These are phyloP conservation scores for Stenocarpella maydis DNA, from an alignment of 2,329 filamentous ascomycete genomes.

Conservation along the genomic window DNA sequence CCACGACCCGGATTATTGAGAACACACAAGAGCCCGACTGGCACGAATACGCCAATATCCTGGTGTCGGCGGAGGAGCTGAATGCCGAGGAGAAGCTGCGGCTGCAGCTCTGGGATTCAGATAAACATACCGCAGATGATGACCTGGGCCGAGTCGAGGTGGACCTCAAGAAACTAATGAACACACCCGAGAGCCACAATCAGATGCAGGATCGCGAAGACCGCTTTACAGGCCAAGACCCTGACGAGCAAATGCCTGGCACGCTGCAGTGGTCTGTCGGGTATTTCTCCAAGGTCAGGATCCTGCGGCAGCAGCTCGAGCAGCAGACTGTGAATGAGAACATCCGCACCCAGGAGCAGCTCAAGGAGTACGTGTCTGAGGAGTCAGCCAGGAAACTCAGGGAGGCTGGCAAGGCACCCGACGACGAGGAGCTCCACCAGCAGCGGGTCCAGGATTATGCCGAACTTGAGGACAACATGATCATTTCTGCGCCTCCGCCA, in stretches of 20 bases:
- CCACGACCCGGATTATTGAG: conserved; percentile 70
- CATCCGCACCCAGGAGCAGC: conserved; percentile 64
- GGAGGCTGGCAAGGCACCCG: conserved; percentile 66
- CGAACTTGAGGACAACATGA: conserved; percentile 67
- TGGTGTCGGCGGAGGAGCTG: conserved; percentile 75
- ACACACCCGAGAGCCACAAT: conserved; percentile 64
- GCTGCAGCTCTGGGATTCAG: conserved; percentile 79
- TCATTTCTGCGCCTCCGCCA: conserved; percentile 72
- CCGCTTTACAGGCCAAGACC: conserved; percentile 70
- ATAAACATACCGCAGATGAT: conserved; percentile 76
- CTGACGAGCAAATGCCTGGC: conserved; percentile 73
- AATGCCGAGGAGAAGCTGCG: conserved; percentile 76
- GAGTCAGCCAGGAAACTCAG: conserved; percentile 69
- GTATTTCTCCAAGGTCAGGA: conserved; percentile 73
- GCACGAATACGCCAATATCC: conserved; percentile 74
- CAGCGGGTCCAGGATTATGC: conserved; percentile 74
- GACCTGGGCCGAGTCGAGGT: conserved; percentile 78
- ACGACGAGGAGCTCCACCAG: conserved; percentile 70
- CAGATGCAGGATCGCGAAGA: conserved; percentile 70
- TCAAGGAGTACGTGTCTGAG: conserved; percentile 64
- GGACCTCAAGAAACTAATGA: conserved; percentile 71
- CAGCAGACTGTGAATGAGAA: conserved; percentile 67
- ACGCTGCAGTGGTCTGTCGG: conserved; percentile 75
- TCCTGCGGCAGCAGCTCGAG: conserved; percentile 68
- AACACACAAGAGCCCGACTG: conserved; percentile 74